A percentile compares a stretch with the other conserved stretches of the same genome.
phyloP scores from a whole-genome alignment of 2,329 filamentous ascomycete genomes.

The Sodiomyces alkalinus region DNA sequence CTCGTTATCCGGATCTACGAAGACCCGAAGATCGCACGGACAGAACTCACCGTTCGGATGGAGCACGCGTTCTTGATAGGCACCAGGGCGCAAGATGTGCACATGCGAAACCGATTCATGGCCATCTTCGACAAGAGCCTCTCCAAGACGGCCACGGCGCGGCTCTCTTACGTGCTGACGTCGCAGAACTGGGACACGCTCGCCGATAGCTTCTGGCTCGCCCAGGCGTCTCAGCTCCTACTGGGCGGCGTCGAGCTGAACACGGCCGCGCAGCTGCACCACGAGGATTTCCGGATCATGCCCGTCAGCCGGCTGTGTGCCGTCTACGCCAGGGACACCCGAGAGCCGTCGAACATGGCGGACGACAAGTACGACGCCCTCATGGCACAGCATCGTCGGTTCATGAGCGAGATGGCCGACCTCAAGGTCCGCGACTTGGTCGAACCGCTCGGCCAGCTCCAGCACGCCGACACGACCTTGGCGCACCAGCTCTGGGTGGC shows the following conservation, averaged over 20 bases:
- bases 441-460: slow-evolving; percentile 79
- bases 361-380: slow-evolving; percentile 74
- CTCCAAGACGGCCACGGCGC: slow-evolving; percentile 79
- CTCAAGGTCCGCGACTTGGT: slow-evolving; percentile 79
- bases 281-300: slow-evolving; percentile 70
- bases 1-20: slow-evolving; percentile 97
- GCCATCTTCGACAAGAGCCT: slow-evolving; percentile 89
- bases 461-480: slow-evolving; percentile 71
- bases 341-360: slow-evolving; percentile 51
- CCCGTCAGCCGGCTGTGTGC: slow-evolving; percentile 60
- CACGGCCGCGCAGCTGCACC: slow-evolving; percentile 59
- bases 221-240: slow-evolving; percentile 85
- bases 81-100: slow-evolving; percentile 79
- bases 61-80: slow-evolving; percentile 97
- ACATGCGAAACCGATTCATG: slow-evolving; percentile 96
- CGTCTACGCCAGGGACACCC: slow-evolving; percentile 54
- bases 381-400: slow-evolving; percentile 65
- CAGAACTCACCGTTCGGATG: slow-evolving; percentile 90
- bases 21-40: slow-evolving; percentile 86
- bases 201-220: slow-evolving; percentile 89
- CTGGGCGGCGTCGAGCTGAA: slow-evolving; percentile 84
- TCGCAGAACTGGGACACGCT: slow-evolving; percentile 97
- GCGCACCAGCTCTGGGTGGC: slow-evolving; percentile 83
- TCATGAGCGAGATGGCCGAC: slow-evolving; percentile 69
- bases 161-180: slow-evolving; percentile 75